Evolutionary conservation across 371 early-diverging fungal genomes (phyloP).

Genomic region (Blakeslea trispora): DNA sequence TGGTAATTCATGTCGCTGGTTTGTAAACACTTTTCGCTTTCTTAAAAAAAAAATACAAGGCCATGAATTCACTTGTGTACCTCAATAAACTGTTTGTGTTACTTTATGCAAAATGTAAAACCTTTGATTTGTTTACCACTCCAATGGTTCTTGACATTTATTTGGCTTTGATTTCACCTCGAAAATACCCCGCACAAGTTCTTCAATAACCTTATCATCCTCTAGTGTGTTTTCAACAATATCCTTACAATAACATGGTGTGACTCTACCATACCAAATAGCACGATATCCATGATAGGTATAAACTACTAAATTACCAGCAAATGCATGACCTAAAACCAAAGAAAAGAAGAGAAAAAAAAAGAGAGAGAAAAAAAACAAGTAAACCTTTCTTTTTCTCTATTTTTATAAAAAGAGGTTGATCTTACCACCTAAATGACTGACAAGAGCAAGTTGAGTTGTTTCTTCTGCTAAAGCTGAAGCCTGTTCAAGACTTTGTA

Average conservation of each 20-base stretch:
- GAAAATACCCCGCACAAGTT: slow-evolving; percentile 38
- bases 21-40: too few relatives aligned
- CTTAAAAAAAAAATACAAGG: too few relatives aligned
- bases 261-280: slow-evolving; percentile 50
- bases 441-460: slow-evolving; percentile 30
- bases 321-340: slow-evolving; percentile 40
- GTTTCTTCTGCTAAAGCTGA: slow-evolving; percentile 5
- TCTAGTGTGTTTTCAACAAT: slow-evolving; percentile 32
- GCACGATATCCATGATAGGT: slow-evolving; percentile 39
- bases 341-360: not conserved
- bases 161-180: slow-evolving; percentile 27
- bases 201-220: slow-evolving; percentile 35
- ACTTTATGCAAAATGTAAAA: too few relatives aligned
- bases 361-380: too few relatives aligned
- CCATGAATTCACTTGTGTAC: too few relatives aligned
- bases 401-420: not conserved
- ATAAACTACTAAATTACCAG: slow-evolving; percentile 44
- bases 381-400: too few relatives aligned
- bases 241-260: slow-evolving; percentile 41
- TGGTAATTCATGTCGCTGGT: too few relatives aligned
- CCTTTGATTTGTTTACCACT: slow-evolving; percentile 20
- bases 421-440: slow-evolving; percentile 42
- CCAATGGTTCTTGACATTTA: slow-evolving; percentile 15
- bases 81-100: too few relatives aligned
- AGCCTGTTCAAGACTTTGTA: slow-evolving; percentile 27